Percentiles rank a stretch among this genome's conserved stretches.
These are phyloP conservation scores for Tolypocladium sp. DNA, from an alignment of 2,329 filamentous ascomycete species.

Conservation along the genomic window DNA sequence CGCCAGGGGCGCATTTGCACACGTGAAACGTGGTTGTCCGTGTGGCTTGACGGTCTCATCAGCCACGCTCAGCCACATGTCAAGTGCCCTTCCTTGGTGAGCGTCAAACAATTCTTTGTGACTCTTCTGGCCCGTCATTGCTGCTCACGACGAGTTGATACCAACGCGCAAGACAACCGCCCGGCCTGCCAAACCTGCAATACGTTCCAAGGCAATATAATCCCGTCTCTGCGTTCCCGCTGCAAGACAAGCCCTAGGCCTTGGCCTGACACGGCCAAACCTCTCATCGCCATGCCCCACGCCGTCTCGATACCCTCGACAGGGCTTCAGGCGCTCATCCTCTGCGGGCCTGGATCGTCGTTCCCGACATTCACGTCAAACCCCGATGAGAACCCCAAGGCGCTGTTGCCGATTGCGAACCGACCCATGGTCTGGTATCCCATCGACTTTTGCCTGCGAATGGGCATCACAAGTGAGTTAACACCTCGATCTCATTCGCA, in stretches of 20 bases:
- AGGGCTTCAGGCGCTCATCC: constrained; percentile 73
- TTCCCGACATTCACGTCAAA: constrained; percentile 77
- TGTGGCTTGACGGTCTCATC: neutral
- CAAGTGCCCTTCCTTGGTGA: neutral
- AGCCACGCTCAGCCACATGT: neutral
- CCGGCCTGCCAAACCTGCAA: neutral
- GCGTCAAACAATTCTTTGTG: constrained; percentile 1
- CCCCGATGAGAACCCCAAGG: constrained; percentile 73
- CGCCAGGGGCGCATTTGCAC: neutral
- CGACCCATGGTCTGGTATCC: constrained; percentile 87
- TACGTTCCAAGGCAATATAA: neutral
- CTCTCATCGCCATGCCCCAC: constrained; percentile 54
- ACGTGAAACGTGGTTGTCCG: neutral
- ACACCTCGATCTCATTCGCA: neutral
- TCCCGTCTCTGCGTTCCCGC: neutral
- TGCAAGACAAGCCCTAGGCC: neutral
- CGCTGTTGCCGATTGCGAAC: constrained; percentile 73
- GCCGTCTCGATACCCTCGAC: constrained; percentile 63
- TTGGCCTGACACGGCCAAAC: neutral
- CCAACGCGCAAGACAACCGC: neutral
- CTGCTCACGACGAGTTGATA: neutral
- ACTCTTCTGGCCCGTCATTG: constrained; percentile 1
- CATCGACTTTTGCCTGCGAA: constrained; percentile 75
- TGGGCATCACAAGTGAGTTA: constrained; percentile 61
- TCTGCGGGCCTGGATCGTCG: constrained; percentile 74